Evolutionary conservation across 495 filamentous ascomycete species (phyloP), one percentile per base, ranked within the genome.

Genomic region (Chlorociboria aeruginascens): DNA sequence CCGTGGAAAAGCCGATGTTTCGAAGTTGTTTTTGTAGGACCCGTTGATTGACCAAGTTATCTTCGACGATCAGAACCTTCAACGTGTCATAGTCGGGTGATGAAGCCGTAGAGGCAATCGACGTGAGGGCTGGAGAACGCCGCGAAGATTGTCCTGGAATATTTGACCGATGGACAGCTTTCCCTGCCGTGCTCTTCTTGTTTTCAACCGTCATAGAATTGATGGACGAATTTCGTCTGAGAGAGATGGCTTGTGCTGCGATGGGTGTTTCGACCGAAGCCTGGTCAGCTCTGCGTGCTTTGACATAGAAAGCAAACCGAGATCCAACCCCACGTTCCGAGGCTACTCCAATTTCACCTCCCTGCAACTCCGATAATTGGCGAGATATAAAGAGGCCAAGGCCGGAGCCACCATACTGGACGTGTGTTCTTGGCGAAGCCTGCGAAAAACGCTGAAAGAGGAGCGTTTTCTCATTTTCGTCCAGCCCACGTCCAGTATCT

Each of bases 391-490:
- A 93, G 4, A 94, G 69, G 0, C 87, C 87, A 3, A 94, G 71
- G 0, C 88, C 87, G 6, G 79, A 87, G 3, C 87, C 87, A 14
- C 86, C 87, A 51, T 92, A 93, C 33, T 83, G 76, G 0, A 85
- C 76, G 48, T 90, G 84, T 0, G 86, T 90, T 35, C 81, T 72
- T 2, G 85, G 85, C 17, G 67, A 69, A 10, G 83, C 82, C 64
- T 92, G 86, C 3, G 81, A 84, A 63, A 93, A 93, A 10, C 86
- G 73, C 44, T 83, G 77, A 60, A 94, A 94, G 0, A 94, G 68
- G 7, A 81, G 67, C 47, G 82, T 80, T 60, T 79, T 85, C 55
- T 86, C 81, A 44, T 83, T 73, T 16, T 81, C 76, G 48, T 70
- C 82, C 25, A 94, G 69, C 0, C 87, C 86, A 9, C 83, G 76